Evolutionary conservation across 805 yeast genomes (phyloP), one percentile per base, ranked within the genome.

Genomic region (Metschnikowia henanensis): DNA sequence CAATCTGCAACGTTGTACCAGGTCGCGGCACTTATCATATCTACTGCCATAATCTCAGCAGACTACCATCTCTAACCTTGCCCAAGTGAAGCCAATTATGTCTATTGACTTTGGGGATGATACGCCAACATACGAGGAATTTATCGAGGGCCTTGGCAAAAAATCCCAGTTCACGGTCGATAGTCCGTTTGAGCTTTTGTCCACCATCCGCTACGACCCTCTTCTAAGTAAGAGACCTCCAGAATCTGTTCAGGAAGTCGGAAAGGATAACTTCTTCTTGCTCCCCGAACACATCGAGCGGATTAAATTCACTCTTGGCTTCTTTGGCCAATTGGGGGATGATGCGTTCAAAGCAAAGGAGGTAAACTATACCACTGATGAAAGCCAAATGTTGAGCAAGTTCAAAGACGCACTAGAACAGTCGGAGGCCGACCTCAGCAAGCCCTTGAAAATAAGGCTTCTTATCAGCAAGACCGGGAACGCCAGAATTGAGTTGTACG

Each of bases 191-290:
- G 77, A 81, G 50, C 60, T 88, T 13, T 64, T 88, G 22, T 77
- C 90, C 30, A 82, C 95, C 2, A 73, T 89, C 30, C 69, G 96
- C 38, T 89, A 84, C 57, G 95, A 87, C 52, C 92, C 95, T 1
- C 52, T 59, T 8, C 60, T 85, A 12, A 52, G 68, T 2, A 26
- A 40, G 36, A 60, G 33, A 5, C 52, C 58, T 17, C 72, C 73
- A 5, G 16, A 37, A 17, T 57, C 64, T n/a, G 47, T 48, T 7
- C 59, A 56, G 3, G 53, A 61, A 2, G 55, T 67, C 26, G 41
- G 56, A 2, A 46, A 46, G 20, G 56, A 53, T 26, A 65, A 65
- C 50, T 88, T 87, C 63, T 81, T 84, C 52, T 67, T 89, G 17
- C 64, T 87, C 22, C 75, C 76, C 12, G 79, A 80, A 46, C 96